Base-by-base conservation (phyloP, 345 rosid genomes). In the Mallotus nudiflorus region DNA sequence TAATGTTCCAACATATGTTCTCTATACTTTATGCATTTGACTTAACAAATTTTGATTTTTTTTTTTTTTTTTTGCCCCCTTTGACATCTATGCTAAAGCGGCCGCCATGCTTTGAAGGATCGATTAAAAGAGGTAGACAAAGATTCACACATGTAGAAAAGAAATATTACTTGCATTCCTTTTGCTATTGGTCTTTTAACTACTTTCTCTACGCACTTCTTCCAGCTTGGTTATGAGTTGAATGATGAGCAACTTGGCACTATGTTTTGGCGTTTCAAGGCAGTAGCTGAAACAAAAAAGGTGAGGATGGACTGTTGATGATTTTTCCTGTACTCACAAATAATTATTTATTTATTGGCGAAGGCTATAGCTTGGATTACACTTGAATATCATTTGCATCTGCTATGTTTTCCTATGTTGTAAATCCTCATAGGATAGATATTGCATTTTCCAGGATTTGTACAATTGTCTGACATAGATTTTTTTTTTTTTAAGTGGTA, bases 281-380 rank as follows among this genome's bases (percentile, higher is more conserved):
- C 88, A 29, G 92, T 92, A 55, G 98, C 98, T 14, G 98, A 96
- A 80, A 85, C 75, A 44, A 92, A 92, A 83, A 96, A 92, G 98
- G 96, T 96, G 55, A 66, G 63, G 27, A 19, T 50, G 39, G 28
- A 44, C 35, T 24, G 22, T 1, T 28, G 24, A 35, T 35, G 16
- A 4, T 50, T 9, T 48, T 28, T 7, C 35, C 4, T 8, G 6
- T 50, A 65, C 9, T 22, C 3, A 20, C 56, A 9, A 0, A 3
- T 20, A 1, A 22, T 20, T 52, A 22, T 52, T 20, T 9, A 3
- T 9, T 42, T 42, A 12, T 4, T 42, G 11, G 4, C 46, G 9
- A 12, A 42, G 9, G 42, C 9, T 39, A 39, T 39, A 4, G 9
- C 9, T 4, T 39, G 42, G 6, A 39, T 39, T 39, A 39, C 42